Percentiles rank a stretch among this genome's conserved stretches.
Conservation (phyloP, 73 alveolate species). For the Paramecium caudatum region DNA sequence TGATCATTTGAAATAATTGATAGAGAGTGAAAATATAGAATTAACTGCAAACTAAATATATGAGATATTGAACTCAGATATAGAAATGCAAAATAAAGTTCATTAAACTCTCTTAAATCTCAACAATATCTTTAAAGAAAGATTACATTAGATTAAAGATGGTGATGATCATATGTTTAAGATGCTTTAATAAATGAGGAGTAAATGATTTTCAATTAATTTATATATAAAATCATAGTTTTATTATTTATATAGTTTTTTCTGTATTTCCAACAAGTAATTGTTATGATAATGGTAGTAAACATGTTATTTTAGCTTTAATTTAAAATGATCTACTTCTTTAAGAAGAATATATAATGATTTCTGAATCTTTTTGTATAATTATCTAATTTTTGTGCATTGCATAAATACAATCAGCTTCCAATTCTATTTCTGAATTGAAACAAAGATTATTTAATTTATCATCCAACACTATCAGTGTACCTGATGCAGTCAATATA, state of each 20-base stretch:
- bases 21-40: neutral
- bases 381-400: constrained; percentile 26
- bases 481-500: neutral
- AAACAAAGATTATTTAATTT: neutral
- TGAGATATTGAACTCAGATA: neutral
- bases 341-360: neutral
- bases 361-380: neutral
- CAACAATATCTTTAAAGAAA: neutral
- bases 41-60: neutral
- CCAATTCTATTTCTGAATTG: constrained; percentile 1
- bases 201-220: too few relatives aligned
- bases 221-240: constrained; percentile 24
- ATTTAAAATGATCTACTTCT: neutral
- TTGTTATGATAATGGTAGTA: constrained; percentile 15
- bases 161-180: too few relatives aligned
- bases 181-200: too few relatives aligned
- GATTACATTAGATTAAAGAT: neutral
- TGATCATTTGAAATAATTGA: neutral
- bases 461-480: constrained; percentile 11
- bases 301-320: constrained; percentile 16
- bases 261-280: constrained; percentile 8
- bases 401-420: neutral
- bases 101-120: neutral
- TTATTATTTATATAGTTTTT: constrained; percentile 28
- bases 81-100: neutral